These are phyloP conservation scores for Curvularia sp. DNA, from an alignment of 2,329 filamentous ascomycete genomes.

Conservation along the genomic window DNA sequence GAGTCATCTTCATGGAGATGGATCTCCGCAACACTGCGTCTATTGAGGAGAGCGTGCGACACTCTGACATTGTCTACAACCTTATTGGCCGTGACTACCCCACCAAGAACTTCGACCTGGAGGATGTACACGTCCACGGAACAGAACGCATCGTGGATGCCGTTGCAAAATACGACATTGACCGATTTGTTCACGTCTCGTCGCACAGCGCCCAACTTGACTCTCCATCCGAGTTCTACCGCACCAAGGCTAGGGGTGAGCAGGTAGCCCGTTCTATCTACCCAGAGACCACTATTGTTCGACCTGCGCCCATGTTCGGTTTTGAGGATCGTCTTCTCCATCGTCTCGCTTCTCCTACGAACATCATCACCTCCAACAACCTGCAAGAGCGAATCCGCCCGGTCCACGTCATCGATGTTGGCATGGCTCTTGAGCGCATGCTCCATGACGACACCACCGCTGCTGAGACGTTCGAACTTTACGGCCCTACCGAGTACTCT, in stretches of 20 bases:
- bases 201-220: slow-evolving; percentile 86
- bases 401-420: slow-evolving; percentile 92
- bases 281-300: slow-evolving; percentile 95
- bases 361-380: slow-evolving; percentile 88
- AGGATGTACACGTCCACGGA: slow-evolving; percentile 92
- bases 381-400: slow-evolving; percentile 91
- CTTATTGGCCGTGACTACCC: slow-evolving; percentile 92
- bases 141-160: slow-evolving; percentile 91
- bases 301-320: slow-evolving; percentile 91
- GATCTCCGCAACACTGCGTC: slow-evolving; percentile 93
- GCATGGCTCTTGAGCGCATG: slow-evolving; percentile 86
- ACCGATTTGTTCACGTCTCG: slow-evolving; percentile 95
- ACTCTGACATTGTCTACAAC: slow-evolving; percentile 98
- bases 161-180: slow-evolving; percentile 96
- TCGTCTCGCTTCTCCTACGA: slow-evolving; percentile 79
- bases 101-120: slow-evolving; percentile 95
- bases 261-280: slow-evolving; percentile 85
- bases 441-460: slow-evolving; percentile 89
- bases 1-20: slow-evolving; percentile 90
- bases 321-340: slow-evolving; percentile 93
- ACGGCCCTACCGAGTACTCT: slow-evolving; percentile 90
- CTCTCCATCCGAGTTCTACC: slow-evolving; percentile 87
- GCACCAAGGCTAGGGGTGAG: slow-evolving; percentile 89
- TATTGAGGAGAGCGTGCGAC: slow-evolving; percentile 94
- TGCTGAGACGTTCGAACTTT: slow-evolving; percentile 91